Evolutionary conservation across 1,139 yeast genomes (phyloP).

Genomic region (Diutina pseudorugosa): DNA sequence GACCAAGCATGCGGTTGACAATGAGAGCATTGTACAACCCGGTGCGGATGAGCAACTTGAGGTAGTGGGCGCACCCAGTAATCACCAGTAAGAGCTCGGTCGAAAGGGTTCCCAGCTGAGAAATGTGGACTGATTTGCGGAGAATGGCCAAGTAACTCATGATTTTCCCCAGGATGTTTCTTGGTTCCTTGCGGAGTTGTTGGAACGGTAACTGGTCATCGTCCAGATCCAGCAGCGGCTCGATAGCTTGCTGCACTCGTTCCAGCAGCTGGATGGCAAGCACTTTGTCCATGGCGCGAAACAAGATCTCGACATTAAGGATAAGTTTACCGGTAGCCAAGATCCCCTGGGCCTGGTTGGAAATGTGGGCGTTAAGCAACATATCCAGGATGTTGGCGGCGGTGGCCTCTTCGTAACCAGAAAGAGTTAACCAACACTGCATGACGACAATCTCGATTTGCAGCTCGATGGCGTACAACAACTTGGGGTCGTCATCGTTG

Average conservation of each 20-base stretch:
- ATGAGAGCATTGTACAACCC: conserved; percentile 70
- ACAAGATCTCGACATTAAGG: conserved; percentile 62
- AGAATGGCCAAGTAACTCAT: conserved; percentile 69
- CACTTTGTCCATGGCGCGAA: conserved; percentile 59
- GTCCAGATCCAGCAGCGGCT: conserved; percentile 8
- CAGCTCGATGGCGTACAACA: conserved; percentile 47
- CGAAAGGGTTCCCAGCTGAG: conserved; percentile 48
- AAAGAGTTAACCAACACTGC: conserved; percentile 78
- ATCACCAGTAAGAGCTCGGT: conserved; percentile 62
- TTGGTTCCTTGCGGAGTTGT: conserved; percentile 59
- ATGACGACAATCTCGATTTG: conserved; percentile 58
- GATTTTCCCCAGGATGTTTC: conserved; percentile 69
- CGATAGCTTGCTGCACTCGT: conserved; percentile 3
- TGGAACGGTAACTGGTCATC: conserved; percentile 16
- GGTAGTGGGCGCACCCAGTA: conserved; percentile 87
- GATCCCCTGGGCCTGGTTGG: conserved; percentile 61
- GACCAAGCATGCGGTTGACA: conserved; percentile 45
- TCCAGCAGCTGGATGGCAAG: conserved; percentile 5
- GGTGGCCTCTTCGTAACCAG: conserved; percentile 85
- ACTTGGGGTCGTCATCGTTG: conserved; percentile 25
- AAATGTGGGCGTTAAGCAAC: conserved; percentile 76
- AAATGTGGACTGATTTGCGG: conserved; percentile 38
- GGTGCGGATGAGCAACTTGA: conserved; percentile 71
- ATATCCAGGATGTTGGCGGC: conserved; percentile 88
- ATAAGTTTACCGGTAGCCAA: conserved; percentile 65